These are phyloP conservation scores for Leersia perrieri DNA, from an alignment of 176 grass and related monocot genomes.

Conservation along the genomic window DNA sequence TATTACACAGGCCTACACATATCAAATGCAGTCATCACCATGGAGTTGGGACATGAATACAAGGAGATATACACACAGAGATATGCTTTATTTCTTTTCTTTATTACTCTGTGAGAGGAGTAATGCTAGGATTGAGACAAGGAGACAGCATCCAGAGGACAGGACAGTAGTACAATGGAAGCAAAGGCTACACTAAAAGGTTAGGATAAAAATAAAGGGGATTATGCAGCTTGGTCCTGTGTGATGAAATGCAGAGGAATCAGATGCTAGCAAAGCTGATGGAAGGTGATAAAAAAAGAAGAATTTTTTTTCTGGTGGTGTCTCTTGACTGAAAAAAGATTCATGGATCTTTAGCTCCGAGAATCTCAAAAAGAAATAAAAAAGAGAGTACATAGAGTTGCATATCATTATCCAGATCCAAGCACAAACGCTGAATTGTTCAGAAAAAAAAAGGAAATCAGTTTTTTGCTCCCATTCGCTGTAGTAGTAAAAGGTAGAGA, in stretches of 20 bases:
- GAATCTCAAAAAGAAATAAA: slow-evolving; percentile 30
- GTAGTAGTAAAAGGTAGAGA: neutral
- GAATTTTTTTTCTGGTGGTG: slow-evolving; percentile 4
- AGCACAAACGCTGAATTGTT: neutral
- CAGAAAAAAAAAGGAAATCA: neutral
- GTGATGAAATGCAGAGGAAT: slow-evolving; percentile 41
- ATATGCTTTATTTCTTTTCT: slow-evolving; percentile 20
- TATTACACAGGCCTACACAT: neutral
- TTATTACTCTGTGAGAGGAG: neutral
- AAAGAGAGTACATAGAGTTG: slow-evolving; percentile 5
- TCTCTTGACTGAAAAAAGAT: slow-evolving; percentile 35
- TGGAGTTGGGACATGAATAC: neutral
- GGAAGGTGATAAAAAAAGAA: neutral
- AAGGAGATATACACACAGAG: neutral
- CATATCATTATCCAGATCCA: slow-evolving; percentile 33
- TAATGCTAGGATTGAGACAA: slow-evolving; percentile 10
- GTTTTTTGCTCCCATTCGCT: neutral
- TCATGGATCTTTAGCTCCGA: slow-evolving; percentile 29
- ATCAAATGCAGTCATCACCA: neutral
- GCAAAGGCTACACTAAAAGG: slow-evolving; percentile 14
- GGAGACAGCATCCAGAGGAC: slow-evolving; percentile 38
- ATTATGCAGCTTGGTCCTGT: slow-evolving; percentile 7
- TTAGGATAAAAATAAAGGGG: neutral
- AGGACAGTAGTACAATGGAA: slow-evolving; percentile 36
- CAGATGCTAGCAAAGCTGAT: slow-evolving; percentile 26